These are phyloP conservation scores for Candida dajiaensis DNA, from an alignment of 805 yeast genomes.

Conservation along the genomic window DNA sequence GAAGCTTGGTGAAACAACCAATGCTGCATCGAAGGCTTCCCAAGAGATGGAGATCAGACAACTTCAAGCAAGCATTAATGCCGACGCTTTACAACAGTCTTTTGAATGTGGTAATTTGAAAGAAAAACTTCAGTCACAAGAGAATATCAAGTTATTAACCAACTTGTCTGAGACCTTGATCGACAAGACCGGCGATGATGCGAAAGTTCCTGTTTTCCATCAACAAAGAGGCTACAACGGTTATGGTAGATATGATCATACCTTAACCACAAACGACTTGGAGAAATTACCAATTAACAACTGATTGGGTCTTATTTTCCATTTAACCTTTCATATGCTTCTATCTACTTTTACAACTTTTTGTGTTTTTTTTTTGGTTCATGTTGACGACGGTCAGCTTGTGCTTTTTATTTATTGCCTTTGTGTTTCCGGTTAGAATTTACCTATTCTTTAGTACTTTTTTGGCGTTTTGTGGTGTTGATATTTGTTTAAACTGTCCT, in stretches of 20 bases:
- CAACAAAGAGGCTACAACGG: conserved; percentile 26
- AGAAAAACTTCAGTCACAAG: conserved; percentile 4
- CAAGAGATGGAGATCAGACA: not conserved
- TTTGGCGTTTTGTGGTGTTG: too few relatives aligned
- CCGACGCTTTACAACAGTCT: not conserved
- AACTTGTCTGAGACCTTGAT: conserved; percentile 13
- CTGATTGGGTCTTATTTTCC: not conserved
- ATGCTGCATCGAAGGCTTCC: not conserved
- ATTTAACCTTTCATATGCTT: too few relatives aligned
- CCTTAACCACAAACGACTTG: conserved; percentile 11
- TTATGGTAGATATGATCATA: conserved; percentile 23
- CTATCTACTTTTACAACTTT: too few relatives aligned
- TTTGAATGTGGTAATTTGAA: conserved; percentile 1
- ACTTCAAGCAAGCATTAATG: not conserved
- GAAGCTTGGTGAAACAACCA: conserved; percentile 20
- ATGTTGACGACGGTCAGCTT: too few relatives aligned
- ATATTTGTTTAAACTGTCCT: too few relatives aligned
- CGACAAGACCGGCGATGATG: conserved; percentile 2
- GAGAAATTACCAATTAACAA: conserved; percentile 1
- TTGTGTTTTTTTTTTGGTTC: too few relatives aligned
- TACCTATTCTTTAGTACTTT: too few relatives aligned
- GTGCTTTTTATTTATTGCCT: too few relatives aligned
- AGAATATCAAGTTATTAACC: conserved; percentile 11
- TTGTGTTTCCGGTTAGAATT: too few relatives aligned
- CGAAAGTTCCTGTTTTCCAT: conserved; percentile 18